phyloP scores from a whole-genome alignment of 352 stramenopile genomes.

The Phytophthora kernoviae region DNA sequence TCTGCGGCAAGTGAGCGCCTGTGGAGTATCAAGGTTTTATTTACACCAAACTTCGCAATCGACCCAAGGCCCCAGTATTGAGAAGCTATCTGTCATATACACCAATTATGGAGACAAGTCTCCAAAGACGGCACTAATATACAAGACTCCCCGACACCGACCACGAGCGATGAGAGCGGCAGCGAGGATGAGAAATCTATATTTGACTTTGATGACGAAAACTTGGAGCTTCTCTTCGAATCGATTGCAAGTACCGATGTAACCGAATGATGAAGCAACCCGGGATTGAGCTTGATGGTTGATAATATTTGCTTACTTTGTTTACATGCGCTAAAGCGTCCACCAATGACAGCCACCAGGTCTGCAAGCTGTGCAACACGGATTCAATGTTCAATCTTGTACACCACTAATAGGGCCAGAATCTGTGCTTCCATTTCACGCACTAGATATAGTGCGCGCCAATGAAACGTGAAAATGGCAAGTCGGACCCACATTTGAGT shows the following conservation, averaged over 20 bases:
- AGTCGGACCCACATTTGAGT: too few relatives aligned
- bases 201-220: neutral
- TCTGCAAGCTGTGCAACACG: too few relatives aligned
- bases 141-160: neutral
- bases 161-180: slow-evolving; percentile 17
- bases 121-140: neutral
- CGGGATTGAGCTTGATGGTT: too few relatives aligned
- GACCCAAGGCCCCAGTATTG: neutral
- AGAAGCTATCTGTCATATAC: slow-evolving; percentile 5
- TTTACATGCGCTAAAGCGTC: too few relatives aligned
- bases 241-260: neutral
- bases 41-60: slow-evolving; percentile 6
- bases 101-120: neutral
- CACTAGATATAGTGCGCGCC: too few relatives aligned
- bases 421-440: too few relatives aligned
- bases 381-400: too few relatives aligned
- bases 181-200: neutral
- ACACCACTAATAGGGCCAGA: too few relatives aligned
- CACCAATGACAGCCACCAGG: too few relatives aligned
- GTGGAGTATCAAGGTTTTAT: slow-evolving; percentile 11
- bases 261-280: too few relatives aligned
- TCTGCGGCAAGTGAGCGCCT: slow-evolving; percentile 10
- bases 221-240: neutral
- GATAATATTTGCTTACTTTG: too few relatives aligned
- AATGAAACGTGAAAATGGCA: too few relatives aligned